A percentile compares a stretch with the other conserved stretches of the same genome.
phyloP scores from a whole-genome alignment of 129 eudicot genomes.

The Lactuca sativa region DNA sequence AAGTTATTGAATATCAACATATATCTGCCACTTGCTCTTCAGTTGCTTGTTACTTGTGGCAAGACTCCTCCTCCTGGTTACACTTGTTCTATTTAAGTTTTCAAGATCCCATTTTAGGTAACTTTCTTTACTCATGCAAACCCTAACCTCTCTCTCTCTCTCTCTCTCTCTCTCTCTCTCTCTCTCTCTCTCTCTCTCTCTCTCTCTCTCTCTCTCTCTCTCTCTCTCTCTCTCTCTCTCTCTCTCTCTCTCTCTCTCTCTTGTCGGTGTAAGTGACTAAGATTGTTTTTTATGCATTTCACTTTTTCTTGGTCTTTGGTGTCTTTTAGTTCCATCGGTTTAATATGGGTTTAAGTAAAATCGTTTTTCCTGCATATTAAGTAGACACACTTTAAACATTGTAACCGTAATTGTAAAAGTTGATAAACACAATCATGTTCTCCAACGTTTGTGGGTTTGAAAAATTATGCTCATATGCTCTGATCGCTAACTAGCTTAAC shows the following conservation, averaged over 20 bases:
- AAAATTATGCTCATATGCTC: not conserved
- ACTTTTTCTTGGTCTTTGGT: not conserved
- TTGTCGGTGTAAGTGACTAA: not conserved
- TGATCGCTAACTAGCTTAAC: not conserved
- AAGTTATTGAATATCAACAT: constrained; percentile 65
- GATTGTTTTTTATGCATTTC: not conserved
- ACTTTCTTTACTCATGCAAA: constrained; percentile 25
- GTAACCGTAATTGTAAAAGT: not conserved
- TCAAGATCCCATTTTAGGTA: constrained; percentile 39
- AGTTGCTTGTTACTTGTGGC: constrained; percentile 84
- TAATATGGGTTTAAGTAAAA: not conserved
- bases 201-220: not conserved
- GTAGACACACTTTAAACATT: not conserved
- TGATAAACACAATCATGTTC: not conserved
- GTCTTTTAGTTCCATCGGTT: not conserved
- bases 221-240: not conserved
- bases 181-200: no score
- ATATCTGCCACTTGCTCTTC: constrained; percentile 74
- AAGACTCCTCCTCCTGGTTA: constrained; percentile 87
- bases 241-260: no score
- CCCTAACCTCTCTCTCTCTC: constrained; percentile 19
- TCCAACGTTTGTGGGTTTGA: not conserved
- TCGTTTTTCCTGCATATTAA: no score
- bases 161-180: not conserved
- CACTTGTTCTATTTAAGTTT: constrained; percentile 74